Conservation (phyloP, 495 filamentous ascomycete genomes). For the Pyrenopolyporus hunteri region DNA sequence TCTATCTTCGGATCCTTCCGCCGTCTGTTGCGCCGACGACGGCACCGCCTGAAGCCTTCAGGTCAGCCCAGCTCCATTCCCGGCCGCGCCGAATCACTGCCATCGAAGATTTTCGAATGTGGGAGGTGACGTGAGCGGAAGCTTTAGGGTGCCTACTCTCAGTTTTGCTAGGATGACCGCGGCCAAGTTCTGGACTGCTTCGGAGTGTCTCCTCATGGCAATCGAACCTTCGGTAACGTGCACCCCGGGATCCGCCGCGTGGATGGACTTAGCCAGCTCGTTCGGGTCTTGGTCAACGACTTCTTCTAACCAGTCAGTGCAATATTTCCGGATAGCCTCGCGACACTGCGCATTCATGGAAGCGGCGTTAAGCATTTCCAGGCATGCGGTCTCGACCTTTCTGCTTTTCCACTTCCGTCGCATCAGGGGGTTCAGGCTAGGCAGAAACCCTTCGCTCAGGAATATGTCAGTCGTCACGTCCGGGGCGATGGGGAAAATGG, state of each 20-base stretch:
- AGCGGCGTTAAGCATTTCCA: conserved; percentile 89
- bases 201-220: conserved; percentile 56
- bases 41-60: conserved; percentile 59
- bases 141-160: conserved; percentile 54
- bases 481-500: conserved; percentile 83
- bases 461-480: conserved; percentile 74
- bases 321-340: conserved; percentile 78
- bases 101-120: conserved; percentile 32
- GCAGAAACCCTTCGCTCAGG: conserved; percentile 81
- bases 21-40: conserved; percentile 43
- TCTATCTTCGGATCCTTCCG: conserved; percentile 50
- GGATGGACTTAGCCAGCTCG: conserved; percentile 58
- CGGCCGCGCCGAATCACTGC: conserved; percentile 21
- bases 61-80: conserved; percentile 49
- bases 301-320: conserved; percentile 81
- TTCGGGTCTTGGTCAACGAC: conserved; percentile 71
- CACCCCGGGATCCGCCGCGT: conserved; percentile 46
- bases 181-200: conserved; percentile 65
- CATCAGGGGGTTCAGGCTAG: conserved; percentile 70
- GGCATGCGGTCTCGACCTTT: conserved; percentile 77
- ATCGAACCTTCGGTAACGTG: conserved; percentile 50
- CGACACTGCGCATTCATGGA: conserved; percentile 82
- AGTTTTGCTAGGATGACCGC: conserved; percentile 87
- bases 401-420: conserved; percentile 74
- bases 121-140: conserved; percentile 20